phyloP scores from a whole-genome alignment of 306 rosid genomes.

The Quercus parvula region DNA sequence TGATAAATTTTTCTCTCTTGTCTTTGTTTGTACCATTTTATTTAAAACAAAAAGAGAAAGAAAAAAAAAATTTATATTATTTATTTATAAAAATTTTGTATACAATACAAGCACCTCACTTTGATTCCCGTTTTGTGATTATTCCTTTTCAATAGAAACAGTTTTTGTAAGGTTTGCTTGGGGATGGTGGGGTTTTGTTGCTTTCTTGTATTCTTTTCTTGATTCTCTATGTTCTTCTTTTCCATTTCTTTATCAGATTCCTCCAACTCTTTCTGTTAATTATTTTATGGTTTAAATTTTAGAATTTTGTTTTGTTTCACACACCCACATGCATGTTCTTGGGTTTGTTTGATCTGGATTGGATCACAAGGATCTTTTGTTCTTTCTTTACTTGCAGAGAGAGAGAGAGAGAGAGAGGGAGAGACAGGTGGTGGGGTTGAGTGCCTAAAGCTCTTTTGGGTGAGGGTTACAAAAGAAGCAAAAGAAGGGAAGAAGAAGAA shows the following conservation, averaged over 20 bases:
- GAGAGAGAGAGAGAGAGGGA: conserved; percentile 17
- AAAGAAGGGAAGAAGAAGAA: conserved; percentile 16
- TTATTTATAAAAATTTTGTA: neutral
- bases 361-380: conserved; percentile 81
- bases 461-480: conserved; percentile 47
- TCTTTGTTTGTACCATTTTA: neutral
- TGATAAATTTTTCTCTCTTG: neutral
- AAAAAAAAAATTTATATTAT: too few species aligned
- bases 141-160: conserved; percentile 34
- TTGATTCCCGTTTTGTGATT: conserved; percentile 31
- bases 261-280: conserved; percentile 10
- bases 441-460: conserved; percentile 28
- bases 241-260: conserved; percentile 21
- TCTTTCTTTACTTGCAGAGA: conserved; percentile 42
- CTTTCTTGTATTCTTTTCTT: conserved; percentile 46
- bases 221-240: conserved; percentile 34
- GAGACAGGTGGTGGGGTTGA: conserved; percentile 38
- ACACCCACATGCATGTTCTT: conserved; percentile 75
- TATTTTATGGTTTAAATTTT: conserved; percentile 8
- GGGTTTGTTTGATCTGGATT: conserved; percentile 97
- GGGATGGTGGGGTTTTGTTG: conserved; percentile 58
- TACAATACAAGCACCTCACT: conserved; percentile 1
- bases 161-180: conserved; percentile 38
- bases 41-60: neutral
- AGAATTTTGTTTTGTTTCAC: conserved; percentile 42